These are phyloP conservation scores for Thalassia testudinum DNA, from an alignment of 116 monocot genomes.

Conservation along the genomic window DNA sequence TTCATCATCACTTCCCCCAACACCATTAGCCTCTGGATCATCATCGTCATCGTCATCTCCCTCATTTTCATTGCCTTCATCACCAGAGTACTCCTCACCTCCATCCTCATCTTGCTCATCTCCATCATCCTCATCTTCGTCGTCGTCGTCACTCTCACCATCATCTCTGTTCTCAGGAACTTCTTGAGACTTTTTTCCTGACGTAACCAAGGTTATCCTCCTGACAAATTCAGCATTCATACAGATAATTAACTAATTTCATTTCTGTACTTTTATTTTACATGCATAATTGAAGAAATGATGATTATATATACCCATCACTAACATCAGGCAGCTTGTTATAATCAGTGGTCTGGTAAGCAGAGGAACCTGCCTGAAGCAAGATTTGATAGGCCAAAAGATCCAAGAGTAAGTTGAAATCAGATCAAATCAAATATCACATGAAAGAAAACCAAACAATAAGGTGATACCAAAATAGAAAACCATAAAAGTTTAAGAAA, in stretches of 20 bases:
- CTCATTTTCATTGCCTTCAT: conserved; percentile 4
- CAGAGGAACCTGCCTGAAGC: background rate
- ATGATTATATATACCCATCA: background rate
- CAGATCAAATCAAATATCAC: too few species aligned
- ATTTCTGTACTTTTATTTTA: background rate
- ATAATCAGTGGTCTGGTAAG: too few species aligned
- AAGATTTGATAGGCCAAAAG: too few species aligned
- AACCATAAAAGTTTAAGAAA: too few species aligned
- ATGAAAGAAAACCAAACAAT: too few species aligned
- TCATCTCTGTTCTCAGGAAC: conserved; percentile 6
- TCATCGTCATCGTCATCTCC: background rate
- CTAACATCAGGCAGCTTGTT: background rate
- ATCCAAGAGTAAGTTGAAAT: too few species aligned
- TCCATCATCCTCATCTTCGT: conserved; percentile 1
- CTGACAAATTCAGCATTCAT: background rate
- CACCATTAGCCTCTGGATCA: background rate
- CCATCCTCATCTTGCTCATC: conserved; percentile 8
- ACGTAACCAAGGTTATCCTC: background rate
- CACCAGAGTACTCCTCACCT: conserved; percentile 6
- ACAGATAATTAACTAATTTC: background rate
- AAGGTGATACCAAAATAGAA: too few species aligned
- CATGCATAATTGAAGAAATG: background rate
- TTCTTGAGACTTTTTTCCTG: background rate
- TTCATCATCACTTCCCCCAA: conserved; percentile 1
- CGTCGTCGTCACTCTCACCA: background rate